Conservation (phyloP, 2,329 filamentous ascomycete species). For the Talaromyces sp. region DNA sequence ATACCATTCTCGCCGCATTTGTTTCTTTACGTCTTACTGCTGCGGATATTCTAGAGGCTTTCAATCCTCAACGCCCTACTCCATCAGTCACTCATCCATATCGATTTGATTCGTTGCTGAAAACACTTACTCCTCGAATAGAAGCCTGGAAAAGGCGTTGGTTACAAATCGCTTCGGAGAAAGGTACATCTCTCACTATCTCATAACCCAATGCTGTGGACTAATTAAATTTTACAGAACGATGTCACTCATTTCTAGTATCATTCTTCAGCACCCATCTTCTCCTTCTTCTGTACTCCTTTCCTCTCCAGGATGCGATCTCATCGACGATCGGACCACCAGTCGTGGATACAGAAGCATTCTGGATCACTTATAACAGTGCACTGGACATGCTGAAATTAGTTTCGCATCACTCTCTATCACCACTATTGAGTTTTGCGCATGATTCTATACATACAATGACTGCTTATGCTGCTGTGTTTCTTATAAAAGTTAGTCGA, state of each 20-base stretch:
- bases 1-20: slow-evolving; percentile 35
- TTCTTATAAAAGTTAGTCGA: neutral
- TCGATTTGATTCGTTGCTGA: slow-evolving; percentile 5
- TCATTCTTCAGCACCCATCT: slow-evolving; percentile 40
- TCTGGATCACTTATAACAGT: slow-evolving; percentile 23
- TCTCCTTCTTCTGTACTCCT: slow-evolving; percentile 36
- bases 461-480: slow-evolving; percentile 39
- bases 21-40: slow-evolving; percentile 37
- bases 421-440: slow-evolving; percentile 33
- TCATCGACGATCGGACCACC: slow-evolving; percentile 15
- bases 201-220: neutral
- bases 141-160: slow-evolving; percentile 12
- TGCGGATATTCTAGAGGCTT: slow-evolving; percentile 30
- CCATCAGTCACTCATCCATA: neutral
- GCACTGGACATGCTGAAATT: slow-evolving; percentile 33
- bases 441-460: slow-evolving; percentile 44
- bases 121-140: slow-evolving; percentile 7
- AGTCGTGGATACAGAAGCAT: slow-evolving; percentile 26
- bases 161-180: neutral
- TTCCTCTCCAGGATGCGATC: slow-evolving; percentile 18
- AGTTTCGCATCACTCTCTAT: slow-evolving; percentile 29
- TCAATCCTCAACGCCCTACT: slow-evolving; percentile 18
- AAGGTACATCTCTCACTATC: neutral
- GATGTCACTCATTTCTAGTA: slow-evolving; percentile 37
- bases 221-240: slow-evolving; percentile 14